Base-by-base conservation (phyloP, 352 stramenopile genomes). In the Phytophthora pseudosyringae region DNA sequence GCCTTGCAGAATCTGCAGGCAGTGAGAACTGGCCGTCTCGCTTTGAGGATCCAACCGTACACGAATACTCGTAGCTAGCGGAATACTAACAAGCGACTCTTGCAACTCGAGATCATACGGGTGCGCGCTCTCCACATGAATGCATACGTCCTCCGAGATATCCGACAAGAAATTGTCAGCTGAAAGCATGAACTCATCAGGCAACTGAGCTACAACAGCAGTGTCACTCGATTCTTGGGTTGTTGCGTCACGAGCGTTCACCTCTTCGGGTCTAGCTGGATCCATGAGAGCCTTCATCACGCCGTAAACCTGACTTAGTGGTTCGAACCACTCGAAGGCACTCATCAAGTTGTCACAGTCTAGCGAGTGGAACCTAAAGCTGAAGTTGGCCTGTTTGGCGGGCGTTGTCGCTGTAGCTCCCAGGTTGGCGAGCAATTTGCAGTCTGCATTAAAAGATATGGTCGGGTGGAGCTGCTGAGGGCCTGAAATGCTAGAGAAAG, bases 241-340 rank as follows among this genome's bases (percentile, higher is more conserved):
- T 35, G 38, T 35, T 11, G 59, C 32, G 9, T 44, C 59, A 35
- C 16, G n/a, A 51, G 21, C 49, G 1, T 38, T 29, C 11, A 56
- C 29, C 38, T 68, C 59, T 6, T 66, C 47, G 0, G 43, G 39
- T 9, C 80, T 75, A 8, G 44, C 55, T 15, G 78, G 76, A n/a
- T 90, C 81, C 69, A 93, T 88, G 1, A 96, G 60, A 2, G 88
- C 71, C 54, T 89, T 78, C 85, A 96, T 95, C 35, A 96, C 87
- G 5, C 86, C 81, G 45, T 94, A 94, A 40, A 94, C 88, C 58
- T 96, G 85, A 46, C 80, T 91, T 10, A 95, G 67, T 48, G 88
- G 84, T 31, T 96, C 87, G 54, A 90, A 96, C 87, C 87, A 95
- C 67, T 96, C 86, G 40, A 95, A 94, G 1, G 78, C 76, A n/a